Evolutionary conservation across 148 eudicot genomes (phyloP).

Genomic region (Spergularia marina): DNA sequence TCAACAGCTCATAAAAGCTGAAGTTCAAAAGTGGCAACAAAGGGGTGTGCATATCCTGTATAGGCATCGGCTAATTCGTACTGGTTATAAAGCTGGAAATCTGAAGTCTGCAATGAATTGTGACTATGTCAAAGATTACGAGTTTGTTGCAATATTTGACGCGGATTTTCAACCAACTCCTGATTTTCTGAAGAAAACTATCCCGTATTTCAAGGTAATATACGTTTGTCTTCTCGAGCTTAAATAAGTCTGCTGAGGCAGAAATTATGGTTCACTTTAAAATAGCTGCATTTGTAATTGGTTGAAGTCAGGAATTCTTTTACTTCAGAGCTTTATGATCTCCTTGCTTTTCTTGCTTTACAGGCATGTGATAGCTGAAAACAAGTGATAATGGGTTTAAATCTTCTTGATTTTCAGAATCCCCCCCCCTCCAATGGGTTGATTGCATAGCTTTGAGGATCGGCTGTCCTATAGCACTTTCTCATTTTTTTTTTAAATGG

Average conservation of each 20-base stretch:
- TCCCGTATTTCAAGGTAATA: conserved; percentile 88
- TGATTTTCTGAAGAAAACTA: conserved; percentile 81
- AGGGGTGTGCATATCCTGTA: conserved; percentile 77
- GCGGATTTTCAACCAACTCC: conserved; percentile 95
- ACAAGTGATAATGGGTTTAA: no score
- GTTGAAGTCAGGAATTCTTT: neutral
- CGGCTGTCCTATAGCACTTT: neutral
- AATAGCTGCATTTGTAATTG: neutral
- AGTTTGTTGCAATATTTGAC: conserved; percentile 94
- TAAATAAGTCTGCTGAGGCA: neutral
- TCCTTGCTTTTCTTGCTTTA: no score
- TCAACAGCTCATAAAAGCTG: conserved; percentile 74
- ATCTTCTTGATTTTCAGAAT: no score
- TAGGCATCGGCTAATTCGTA: conserved; percentile 86
- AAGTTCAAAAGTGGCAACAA: conserved; percentile 87
- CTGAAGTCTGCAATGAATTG: conserved; percentile 94
- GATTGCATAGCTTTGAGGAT: neutral
- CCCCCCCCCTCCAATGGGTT: neutral
- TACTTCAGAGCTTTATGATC: neutral
- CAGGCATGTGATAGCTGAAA: no score
- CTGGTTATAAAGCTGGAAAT: conserved; percentile 97
- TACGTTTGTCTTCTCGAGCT: conserved; percentile 2
- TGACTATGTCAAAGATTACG: conserved; percentile 89
- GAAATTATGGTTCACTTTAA: neutral
- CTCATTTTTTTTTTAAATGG: neutral